Base-by-base conservation (phyloP, 108 stramenopile species). In the Cylindrotheca fusiformis region DNA sequence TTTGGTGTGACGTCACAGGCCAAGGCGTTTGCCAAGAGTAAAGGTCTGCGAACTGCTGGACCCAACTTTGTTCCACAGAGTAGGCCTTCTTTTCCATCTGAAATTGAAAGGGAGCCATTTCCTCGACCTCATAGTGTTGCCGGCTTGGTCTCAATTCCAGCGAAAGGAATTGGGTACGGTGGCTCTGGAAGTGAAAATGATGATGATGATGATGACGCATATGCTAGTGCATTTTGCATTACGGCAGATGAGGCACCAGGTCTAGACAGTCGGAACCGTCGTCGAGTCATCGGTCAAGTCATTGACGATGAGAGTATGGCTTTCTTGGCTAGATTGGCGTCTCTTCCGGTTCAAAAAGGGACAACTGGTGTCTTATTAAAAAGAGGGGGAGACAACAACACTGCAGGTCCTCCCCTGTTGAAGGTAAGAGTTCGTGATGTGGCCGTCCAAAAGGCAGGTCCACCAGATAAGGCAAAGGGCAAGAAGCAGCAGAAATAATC, bases 1-100 rank as follows among this genome's bases (percentile, higher is more conserved):
- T 89, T 89, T 70, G 88, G 88, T 17, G 67, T 89, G 6, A 79
- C 81, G 0, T 72, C 66, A 26, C 88, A 89, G 65, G 71, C 72
- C 32, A 67, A 74, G 22, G 78, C 88, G 2, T 89, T 78, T 70
- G 85, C 81, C n/a, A 80, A 71, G 50, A 51, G 48, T 1, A 62
- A 69, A 18, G 65, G 82, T 19, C 12, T 62, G n/a, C 20, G 47
- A 19, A 67, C 50, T 66, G 72, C 67, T 12, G 67, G 67, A 1
- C 74, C 76, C 18, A 74, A 79, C 27, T 89, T 86, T 61, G 65
- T 80, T 1, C 76, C 83, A 44, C 85, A 89, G 67, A 50, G 70
- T 25, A 63, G 88, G 27, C 85, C 88, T 14, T 57, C 48, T 19
- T 66, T 63, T 1, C 10, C 18, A 19, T 4, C 3, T 28, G 61